Percentiles rank a stretch among this genome's conserved stretches.
Evolutionary conservation across 208 protist species (phyloP).

Genomic region (Leishmania martiniquensis): DNA sequence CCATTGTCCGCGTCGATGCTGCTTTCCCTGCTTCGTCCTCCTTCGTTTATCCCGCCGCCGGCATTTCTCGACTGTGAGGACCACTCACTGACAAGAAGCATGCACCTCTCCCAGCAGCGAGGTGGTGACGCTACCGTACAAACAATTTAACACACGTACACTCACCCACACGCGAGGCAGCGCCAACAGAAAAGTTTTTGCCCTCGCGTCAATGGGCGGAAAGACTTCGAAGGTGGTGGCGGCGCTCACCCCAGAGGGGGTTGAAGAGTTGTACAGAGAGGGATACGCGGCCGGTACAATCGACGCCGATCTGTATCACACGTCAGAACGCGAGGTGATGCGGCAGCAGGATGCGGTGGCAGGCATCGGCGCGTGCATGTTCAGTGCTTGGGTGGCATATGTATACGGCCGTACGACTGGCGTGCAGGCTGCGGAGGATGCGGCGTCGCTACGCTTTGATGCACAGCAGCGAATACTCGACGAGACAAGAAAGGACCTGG

Average conservation of each 20-base stretch:
- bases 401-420: slow-evolving; percentile 32
- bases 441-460: slow-evolving; percentile 12
- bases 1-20: background rate
- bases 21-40: background rate
- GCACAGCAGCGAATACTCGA: slow-evolving; percentile 23
- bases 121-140: background rate
- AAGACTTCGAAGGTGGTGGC: slow-evolving; percentile 9
- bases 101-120: background rate
- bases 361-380: slow-evolving; percentile 23
- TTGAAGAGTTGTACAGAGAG: slow-evolving; percentile 42
- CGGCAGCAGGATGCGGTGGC: slow-evolving; percentile 25
- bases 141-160: background rate
- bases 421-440: slow-evolving; percentile 8
- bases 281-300: slow-evolving; percentile 40
- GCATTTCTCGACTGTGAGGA: background rate
- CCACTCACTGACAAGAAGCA: background rate
- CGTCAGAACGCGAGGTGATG: slow-evolving; percentile 35
- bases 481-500: slow-evolving; percentile 17
- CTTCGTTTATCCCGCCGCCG: background rate
- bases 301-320: slow-evolving; percentile 40
- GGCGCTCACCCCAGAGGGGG: slow-evolving; percentile 9
- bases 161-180: background rate
- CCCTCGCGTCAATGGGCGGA: slow-evolving; percentile 12
- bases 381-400: slow-evolving; percentile 39
- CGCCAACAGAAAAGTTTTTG: background rate